phyloP scores from a whole-genome alignment of 2,329 filamentous ascomycete genomes.

The Diaporthe humulicola region DNA sequence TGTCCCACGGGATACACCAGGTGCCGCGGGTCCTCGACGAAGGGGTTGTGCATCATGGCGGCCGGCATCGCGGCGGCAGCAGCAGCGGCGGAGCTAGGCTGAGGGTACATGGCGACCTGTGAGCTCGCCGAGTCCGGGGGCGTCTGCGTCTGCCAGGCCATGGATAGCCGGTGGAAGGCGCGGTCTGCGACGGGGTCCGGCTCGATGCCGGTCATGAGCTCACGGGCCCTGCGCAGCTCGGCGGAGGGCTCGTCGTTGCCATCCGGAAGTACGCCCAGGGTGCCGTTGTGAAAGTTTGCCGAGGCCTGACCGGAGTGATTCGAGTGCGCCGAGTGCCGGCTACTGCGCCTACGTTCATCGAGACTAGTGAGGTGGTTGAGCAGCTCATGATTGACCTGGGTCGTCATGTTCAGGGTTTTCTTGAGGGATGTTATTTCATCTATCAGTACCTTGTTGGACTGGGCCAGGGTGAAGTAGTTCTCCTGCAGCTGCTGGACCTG shows the following conservation, averaged over 20 bases:
- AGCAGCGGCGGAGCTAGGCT: conserved; percentile 52
- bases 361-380: conserved; percentile 67
- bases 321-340: conserved; percentile 54
- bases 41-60: conserved; percentile 63
- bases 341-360: conserved; percentile 59
- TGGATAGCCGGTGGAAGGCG: conserved; percentile 68
- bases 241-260: conserved; percentile 61
- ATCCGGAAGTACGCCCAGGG: conserved; percentile 57
- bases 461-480: conserved; percentile 82
- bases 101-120: conserved; percentile 66
- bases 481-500: conserved; percentile 91
- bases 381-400: conserved; percentile 70
- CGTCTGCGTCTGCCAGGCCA: conserved; percentile 61
- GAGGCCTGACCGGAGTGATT: conserved; percentile 53
- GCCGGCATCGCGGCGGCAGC: conserved; percentile 50
- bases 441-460: conserved; percentile 72
- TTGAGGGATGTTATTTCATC: conserved; percentile 73
- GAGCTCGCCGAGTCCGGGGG: conserved; percentile 65
- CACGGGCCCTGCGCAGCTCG: conserved; percentile 68
- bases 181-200: conserved; percentile 66
- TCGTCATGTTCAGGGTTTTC: conserved; percentile 70
- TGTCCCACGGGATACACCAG: conserved; percentile 93
- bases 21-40: conserved; percentile 67
- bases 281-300: conserved; percentile 57
- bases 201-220: conserved; percentile 66